A percentile compares a stretch with the other conserved stretches of the same genome.
These are phyloP conservation scores for Mortierella claussenii DNA, from an alignment of 192 early-diverging fungal genomes.

Conservation along the genomic window DNA sequence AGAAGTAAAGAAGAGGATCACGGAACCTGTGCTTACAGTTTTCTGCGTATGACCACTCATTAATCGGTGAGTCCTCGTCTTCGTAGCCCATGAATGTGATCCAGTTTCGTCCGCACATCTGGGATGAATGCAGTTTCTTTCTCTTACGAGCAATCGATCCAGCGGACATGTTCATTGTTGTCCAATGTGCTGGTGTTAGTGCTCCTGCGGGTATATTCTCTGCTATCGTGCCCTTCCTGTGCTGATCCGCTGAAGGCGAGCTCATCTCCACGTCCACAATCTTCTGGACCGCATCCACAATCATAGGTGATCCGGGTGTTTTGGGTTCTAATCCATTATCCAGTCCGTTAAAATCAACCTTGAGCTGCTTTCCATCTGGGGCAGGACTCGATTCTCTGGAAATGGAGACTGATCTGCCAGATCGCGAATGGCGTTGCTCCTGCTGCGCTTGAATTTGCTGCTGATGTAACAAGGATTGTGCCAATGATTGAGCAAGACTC, in stretches of 20 bases:
- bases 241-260: not conserved
- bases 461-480: constrained; percentile 31
- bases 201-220: constrained; percentile 10
- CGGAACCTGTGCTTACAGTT: constrained; percentile 14
- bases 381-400: constrained; percentile 30
- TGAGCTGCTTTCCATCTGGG: constrained; percentile 2
- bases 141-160: constrained; percentile 43
- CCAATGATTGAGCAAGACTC: constrained; percentile 39
- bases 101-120: constrained; percentile 60
- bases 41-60: constrained; percentile 42
- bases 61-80: constrained; percentile 26
- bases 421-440: not conserved
- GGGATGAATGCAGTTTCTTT: constrained; percentile 29
- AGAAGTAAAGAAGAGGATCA: not conserved
- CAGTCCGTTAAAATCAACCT: constrained; percentile 13
- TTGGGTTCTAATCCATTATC: constrained; percentile 6
- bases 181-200: constrained; percentile 26
- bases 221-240: not conserved
- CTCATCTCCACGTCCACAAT: constrained; percentile 24
- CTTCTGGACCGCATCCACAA: constrained; percentile 12
- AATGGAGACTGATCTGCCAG: not conserved
- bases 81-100: constrained; percentile 54
- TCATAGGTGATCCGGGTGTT: constrained; percentile 28
- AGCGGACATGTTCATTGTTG: constrained; percentile 32
- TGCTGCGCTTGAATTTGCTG: constrained; percentile 16